Base-by-base conservation (phyloP, 2,329 filamentous ascomycete species). In the Ophiostoma sp. region DNA sequence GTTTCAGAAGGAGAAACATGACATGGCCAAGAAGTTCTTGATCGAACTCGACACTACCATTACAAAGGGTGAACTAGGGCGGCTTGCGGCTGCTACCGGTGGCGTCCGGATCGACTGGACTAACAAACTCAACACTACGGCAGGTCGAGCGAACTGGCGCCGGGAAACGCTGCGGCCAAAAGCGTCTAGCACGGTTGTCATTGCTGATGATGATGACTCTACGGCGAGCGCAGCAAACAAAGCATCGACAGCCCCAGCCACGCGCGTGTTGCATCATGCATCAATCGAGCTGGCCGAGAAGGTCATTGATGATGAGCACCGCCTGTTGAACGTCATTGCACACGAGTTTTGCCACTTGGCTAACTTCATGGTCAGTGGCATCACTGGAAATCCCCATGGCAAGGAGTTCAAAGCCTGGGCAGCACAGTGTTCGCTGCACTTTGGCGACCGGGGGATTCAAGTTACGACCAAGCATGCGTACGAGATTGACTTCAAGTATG, bases 321-420 rank as follows among this genome's bases (percentile, higher is more conserved):
- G 92, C 3, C 84, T 98, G 1, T 83, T 95, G 71, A 97, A 97
- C 77, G 93, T 95, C 0, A 80, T 98, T n/a, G 92, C 94, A 0
- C 95, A 99, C 76, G 95, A 99, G 74, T 98, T 95, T 80, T 98
- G 95, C 77, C 95, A 99, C 75, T 81, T 98, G 1, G 89, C 92
- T 60, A 96, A 93, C 74, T 97, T 94, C 77, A 96, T 98, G 87
- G 81, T 98, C 71, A 89, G 84, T 65, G 87, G 88, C 47, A 47
- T 73, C 12, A 72, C 71, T 5, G 65, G 62, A 41, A 71, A 73
- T 52, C 73, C 73, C 7, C 73, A 74, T 47, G 73, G 73, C 27
- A 69, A 67, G n/a, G 72, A 73, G 64, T 74, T 74, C 71, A 74
- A 73, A 69, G 68, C 69, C 12, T 74, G 73, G 73, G 73, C 72